Base-by-base conservation (phyloP, 345 rosid species). In the Arabidopsis suecica region DNA sequence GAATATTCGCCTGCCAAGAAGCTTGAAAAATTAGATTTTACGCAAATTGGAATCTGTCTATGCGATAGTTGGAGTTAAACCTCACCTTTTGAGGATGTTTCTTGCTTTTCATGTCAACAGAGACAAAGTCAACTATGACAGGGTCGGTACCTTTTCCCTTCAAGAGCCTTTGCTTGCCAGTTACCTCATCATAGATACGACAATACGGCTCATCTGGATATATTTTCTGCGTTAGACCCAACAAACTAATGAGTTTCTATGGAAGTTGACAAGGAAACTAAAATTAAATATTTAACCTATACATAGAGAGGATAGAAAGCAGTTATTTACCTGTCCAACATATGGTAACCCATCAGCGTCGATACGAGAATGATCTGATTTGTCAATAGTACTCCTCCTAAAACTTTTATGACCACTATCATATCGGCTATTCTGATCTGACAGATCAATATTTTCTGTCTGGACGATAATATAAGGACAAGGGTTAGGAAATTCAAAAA, bases 311-410 rank as follows among this genome's bases (percentile, higher is more conserved):
- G 51, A 47, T 42, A 10, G 23, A 68, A 62, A 60, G 44, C 45
- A 66, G 34, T 54, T 18, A 36, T 84, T 59, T 64, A 90, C 99
- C 97, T 95, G 97, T 71, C 97, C 97, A 80, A 92, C 87, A 82
- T 84, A 86, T 33, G 97, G 97, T 83, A 92, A 93, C 55, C 99
- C 99, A 81, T 90, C 99, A 9, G 88, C 81, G 84, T 91, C 98
- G 72, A 94, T 84, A 73, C 49, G 32, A 73, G 90, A 71, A 78
- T 83, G 86, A 50, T 36, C 57, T 30, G 90, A 78, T 75, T 61
- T 87, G 71, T 86, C 87, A 67, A 65, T 50, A 64, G 70, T 79
- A 74, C 85, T 84, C 76, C 96, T 89, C 71, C 80, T 83, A 75
- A 92, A 95, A 60, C 73, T 78, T 79, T 59, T 83, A 60, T 77